A percentile compares a stretch with the other conserved stretches of the same genome.
phyloP scores from a whole-genome alignment of 768 basidiomycete species.

The Lactarius trivialis region DNA sequence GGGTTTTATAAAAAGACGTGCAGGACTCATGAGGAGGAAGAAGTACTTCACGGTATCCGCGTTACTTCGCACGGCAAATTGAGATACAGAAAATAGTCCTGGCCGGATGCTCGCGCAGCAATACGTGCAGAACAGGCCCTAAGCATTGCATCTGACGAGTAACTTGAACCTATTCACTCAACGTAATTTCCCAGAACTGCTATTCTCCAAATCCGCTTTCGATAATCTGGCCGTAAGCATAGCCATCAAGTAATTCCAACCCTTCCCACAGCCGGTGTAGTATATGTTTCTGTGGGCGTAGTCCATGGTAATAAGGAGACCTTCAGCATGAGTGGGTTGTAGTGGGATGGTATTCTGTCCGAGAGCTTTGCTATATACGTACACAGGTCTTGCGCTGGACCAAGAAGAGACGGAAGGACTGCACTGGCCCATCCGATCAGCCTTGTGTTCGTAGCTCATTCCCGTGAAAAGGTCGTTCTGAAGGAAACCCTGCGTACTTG shows the following conservation, averaged over 20 bases:
- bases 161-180: background rate
- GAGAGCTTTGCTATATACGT: background rate
- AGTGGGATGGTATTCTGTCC: background rate
- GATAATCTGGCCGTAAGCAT: background rate
- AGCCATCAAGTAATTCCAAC: background rate
- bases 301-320: no score
- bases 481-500: background rate
- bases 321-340: no score
- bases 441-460: background rate
- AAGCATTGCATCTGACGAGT: conserved; percentile 17
- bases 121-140: no score
- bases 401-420: background rate
- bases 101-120: no score
- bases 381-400: background rate
- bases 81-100: no score
- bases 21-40: no score
- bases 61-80: no score
- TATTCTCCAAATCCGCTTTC: background rate
- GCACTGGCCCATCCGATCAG: background rate
- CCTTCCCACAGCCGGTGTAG: background rate
- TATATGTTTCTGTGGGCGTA: background rate
- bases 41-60: no score
- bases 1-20: no score
- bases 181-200: background rate
- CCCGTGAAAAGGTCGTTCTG: background rate